phyloP scores from a whole-genome alignment of 148 eudicot species.

The Vaccinium corymbosum region DNA sequence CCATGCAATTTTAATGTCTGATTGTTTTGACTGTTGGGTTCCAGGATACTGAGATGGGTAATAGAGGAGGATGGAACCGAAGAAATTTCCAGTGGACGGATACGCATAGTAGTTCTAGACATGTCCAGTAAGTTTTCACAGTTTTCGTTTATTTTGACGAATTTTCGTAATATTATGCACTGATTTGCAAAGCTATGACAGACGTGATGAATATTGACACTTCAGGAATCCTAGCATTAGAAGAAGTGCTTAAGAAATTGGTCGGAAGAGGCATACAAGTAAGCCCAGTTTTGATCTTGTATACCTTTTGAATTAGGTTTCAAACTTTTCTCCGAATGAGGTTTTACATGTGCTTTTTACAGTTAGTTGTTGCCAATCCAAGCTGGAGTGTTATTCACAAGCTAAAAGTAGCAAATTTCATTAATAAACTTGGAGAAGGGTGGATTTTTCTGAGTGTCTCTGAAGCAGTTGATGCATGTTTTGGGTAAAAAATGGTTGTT shows the following conservation, averaged over 20 bases:
- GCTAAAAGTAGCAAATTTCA: conserved; percentile 41
- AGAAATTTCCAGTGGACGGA: conserved; percentile 15
- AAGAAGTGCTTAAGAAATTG: conserved; percentile 35
- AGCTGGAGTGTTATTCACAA: conserved; percentile 52
- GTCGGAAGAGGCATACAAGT: conserved; percentile 27
- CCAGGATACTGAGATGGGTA: conserved; percentile 27
- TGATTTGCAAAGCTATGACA: not conserved
- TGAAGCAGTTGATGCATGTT: conserved; percentile 47
- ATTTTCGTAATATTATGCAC: not conserved
- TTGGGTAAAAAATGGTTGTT: conserved; percentile 22
- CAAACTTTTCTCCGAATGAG: not conserved
- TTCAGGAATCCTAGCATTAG: conserved; percentile 34
- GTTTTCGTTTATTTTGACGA: not conserved
- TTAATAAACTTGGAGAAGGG: conserved; percentile 39
- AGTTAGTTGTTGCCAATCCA: conserved; percentile 45
- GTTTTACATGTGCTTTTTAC: not conserved
- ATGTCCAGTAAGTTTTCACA: conserved; percentile 22
- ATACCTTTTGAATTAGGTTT: not conserved
- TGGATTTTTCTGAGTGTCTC: conserved; percentile 41
- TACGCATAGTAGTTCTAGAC: conserved; percentile 23
- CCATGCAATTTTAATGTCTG: not conserved
- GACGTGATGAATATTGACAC: conserved; percentile 39
- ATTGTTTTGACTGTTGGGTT: not conserved
- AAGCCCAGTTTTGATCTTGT: not conserved
- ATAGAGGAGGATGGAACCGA: conserved; percentile 20